Evolutionary conservation across 2,329 filamentous ascomycete species (phyloP), one percentile per base, ranked within the genome.

Genomic region (Beauveria asiatica): DNA sequence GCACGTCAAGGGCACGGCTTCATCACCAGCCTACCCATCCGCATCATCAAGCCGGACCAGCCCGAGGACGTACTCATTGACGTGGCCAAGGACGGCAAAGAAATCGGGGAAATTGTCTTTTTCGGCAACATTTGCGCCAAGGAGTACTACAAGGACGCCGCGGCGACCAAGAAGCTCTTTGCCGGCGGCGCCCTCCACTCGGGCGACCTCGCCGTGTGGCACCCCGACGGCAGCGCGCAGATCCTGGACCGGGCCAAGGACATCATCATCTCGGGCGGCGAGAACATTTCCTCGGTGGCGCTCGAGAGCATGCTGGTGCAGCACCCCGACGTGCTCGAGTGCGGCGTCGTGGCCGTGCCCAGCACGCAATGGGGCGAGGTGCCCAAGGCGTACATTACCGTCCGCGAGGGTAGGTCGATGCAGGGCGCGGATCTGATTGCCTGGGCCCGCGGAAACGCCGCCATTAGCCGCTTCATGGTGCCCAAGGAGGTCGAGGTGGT

Each of bases 261-360:
- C 70, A 97, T 99, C 57, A 99, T 99, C 69, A 99, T 99, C 64
- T 95, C 90, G 57, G 92, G 93, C 51, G 94, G 94, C 61, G 94
- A 99, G 74, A 99, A 99, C 72, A 97, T 99, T 63, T 96, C 90
- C 3, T 95, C 90, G 0, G 88, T 99, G 1, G 92, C 94, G 0
- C 81, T 99, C 3, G 94, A 99, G 75, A 85, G 87, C 62, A 90
- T 96, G 86, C 82, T 99, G 1, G 88, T 88, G 6, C 87, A 90
- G 53, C 94, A 99, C 71, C 91, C 92, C 0, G 85, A 90, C 65
- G 84, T 99, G 42, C 83, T 99, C 25, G 94, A 99, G 76, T 92
- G 88, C 1, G 94, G 91, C 42, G 92, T 97, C 37, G 90, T 97
- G 5, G 89, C 90, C 1, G 87, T 97, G 1, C 80, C 87, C 0